These are phyloP conservation scores for Heritiera littoralis DNA, from an alignment of 345 rosid genomes.

Conservation along the genomic window DNA sequence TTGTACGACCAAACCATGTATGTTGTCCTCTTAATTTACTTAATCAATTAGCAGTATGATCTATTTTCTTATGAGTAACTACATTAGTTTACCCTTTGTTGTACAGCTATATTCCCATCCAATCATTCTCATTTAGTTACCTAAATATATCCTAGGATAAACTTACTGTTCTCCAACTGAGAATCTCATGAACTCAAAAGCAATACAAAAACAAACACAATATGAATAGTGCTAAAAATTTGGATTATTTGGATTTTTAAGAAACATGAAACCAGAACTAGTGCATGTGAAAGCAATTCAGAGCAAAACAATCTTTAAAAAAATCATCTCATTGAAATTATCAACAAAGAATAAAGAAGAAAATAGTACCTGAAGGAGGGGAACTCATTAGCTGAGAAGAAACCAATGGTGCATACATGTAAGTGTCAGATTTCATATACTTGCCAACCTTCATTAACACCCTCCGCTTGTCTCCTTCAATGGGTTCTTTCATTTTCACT, in stretches of 20 bases:
- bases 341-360: background rate
- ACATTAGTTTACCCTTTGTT: background rate
- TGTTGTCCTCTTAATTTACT: background rate
- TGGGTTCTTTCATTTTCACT: conserved; percentile 21
- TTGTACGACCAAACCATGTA: background rate
- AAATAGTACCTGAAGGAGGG: conserved; percentile 24
- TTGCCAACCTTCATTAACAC: conserved; percentile 36
- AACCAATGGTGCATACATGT: conserved; percentile 43
- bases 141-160: too few relatives aligned
- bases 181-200: too few relatives aligned
- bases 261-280: background rate
- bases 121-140: background rate
- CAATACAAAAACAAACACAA: too few relatives aligned
- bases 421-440: conserved; percentile 50
- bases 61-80: background rate
- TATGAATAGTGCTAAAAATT: too few relatives aligned
- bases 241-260: background rate
- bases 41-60: background rate
- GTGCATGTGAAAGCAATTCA: background rate
- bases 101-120: background rate
- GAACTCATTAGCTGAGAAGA: conserved; percentile 17
- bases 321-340: background rate
- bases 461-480: conserved; percentile 33
- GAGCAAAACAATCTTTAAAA: background rate
- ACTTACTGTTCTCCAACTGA: too few relatives aligned